Conservation (phyloP, 129 eudicot species). For the Helianthus tuberosus region DNA sequence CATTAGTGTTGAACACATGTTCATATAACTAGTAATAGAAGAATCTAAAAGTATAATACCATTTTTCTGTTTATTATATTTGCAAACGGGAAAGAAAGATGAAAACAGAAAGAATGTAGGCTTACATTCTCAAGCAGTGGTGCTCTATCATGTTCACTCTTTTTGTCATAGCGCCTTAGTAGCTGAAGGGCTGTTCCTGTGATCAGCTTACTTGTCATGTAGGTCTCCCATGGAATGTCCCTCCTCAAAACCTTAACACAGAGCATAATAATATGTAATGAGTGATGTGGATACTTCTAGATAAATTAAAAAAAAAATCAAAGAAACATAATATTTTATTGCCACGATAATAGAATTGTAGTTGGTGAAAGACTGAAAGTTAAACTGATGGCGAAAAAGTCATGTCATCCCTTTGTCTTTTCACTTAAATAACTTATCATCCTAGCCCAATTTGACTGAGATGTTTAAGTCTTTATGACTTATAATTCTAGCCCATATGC, state of each 20-base stretch:
- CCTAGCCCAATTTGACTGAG: too few species aligned
- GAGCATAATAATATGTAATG: constrained; percentile 6
- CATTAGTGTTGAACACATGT: constrained; percentile 7
- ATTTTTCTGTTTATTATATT: constrained; percentile 9
- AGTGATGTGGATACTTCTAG: neutral
- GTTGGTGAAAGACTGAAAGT: neutral
- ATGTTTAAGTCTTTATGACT: too few species aligned
- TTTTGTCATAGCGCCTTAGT: constrained; percentile 78
- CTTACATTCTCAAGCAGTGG: constrained; percentile 74
- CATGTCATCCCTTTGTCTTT: too few species aligned
- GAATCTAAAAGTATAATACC: constrained; percentile 18
- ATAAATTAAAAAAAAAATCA: neutral
- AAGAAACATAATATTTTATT: constrained; percentile 9
- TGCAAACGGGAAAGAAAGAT: neutral
- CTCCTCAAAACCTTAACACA: constrained; percentile 64
- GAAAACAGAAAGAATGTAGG: constrained; percentile 11
- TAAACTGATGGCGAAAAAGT: neutral
- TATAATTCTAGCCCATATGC: too few species aligned
- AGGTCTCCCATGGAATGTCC: constrained; percentile 94
- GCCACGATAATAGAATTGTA: neutral
- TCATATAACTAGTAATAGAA: neutral
- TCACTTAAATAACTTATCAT: too few species aligned
- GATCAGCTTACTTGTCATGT: constrained; percentile 83
- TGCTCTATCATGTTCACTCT: constrained; percentile 57
- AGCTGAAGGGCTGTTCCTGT: constrained; percentile 76